These are phyloP conservation scores for Solanum arcanum DNA, from an alignment of 257 asterid species.

Conservation along the genomic window DNA sequence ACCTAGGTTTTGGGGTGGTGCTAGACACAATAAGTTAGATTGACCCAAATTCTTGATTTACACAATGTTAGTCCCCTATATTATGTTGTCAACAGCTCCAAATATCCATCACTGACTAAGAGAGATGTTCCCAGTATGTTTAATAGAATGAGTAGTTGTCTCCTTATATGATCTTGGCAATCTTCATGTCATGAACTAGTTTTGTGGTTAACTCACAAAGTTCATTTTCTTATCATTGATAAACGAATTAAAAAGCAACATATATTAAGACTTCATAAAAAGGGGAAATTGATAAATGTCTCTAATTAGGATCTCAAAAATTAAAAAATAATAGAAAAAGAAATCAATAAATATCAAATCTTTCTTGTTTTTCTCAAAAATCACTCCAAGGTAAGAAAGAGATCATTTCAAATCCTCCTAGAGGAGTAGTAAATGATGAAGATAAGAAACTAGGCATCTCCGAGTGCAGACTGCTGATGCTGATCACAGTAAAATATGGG, in stretches of 20 bases:
- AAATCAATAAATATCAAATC: neutral
- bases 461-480: neutral
- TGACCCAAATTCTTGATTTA: neutral
- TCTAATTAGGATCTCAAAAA: neutral
- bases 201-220: neutral
- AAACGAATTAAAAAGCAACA: neutral
- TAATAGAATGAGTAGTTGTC: neutral
- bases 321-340: neutral
- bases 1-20: neutral
- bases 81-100: neutral
- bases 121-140: neutral
- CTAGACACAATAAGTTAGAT: neutral
- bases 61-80: neutral
- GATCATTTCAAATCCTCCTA: neutral
- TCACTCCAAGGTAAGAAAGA: neutral
- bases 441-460: neutral
- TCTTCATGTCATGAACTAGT: neutral
- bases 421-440: neutral
- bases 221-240: neutral
- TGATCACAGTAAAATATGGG: neutral
- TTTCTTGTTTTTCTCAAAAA: neutral
- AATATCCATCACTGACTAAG: neutral
- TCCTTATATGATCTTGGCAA: neutral
- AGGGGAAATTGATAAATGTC: neutral
- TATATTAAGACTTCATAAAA: neutral